These are phyloP conservation scores for Echeveria elegans DNA, from an alignment of 164 flowering plant genomes.

Conservation along the genomic window DNA sequence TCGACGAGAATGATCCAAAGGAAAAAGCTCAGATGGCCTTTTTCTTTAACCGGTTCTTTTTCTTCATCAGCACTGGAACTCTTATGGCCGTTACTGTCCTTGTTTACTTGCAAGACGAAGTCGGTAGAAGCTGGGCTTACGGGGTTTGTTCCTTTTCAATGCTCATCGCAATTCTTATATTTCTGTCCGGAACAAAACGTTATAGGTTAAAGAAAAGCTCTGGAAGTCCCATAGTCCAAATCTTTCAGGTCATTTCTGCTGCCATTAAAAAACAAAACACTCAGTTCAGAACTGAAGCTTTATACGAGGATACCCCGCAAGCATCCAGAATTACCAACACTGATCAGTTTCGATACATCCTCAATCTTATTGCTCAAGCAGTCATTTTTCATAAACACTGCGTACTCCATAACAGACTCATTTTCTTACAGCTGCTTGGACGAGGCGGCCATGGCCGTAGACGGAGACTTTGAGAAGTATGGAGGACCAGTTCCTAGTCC, in stretches of 20 bases:
- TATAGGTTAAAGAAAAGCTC: slow-evolving; percentile 59
- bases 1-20: slow-evolving; percentile 69
- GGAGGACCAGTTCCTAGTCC: slow-evolving; percentile 35
- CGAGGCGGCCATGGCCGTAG: slow-evolving; percentile 55
- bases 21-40: slow-evolving; percentile 66
- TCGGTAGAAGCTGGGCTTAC: slow-evolving; percentile 68
- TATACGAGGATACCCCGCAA: slow-evolving; percentile 48
- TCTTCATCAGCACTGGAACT: slow-evolving; percentile 67
- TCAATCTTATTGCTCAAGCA: not conserved
- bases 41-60: slow-evolving; percentile 81
- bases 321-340: slow-evolving; percentile 40
- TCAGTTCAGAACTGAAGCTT: slow-evolving; percentile 24
- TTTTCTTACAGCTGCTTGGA: slow-evolving; percentile 38
- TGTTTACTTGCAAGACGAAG: slow-evolving; percentile 79
- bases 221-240: slow-evolving; percentile 70
- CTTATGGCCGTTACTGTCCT: slow-evolving; percentile 73
- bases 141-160: slow-evolving; percentile 64
- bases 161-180: slow-evolving; percentile 47
- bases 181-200: slow-evolving; percentile 49
- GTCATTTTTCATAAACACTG: not conserved
- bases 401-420: not conserved
- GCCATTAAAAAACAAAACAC: slow-evolving; percentile 47
- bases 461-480: slow-evolving; percentile 33
- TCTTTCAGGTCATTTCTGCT: slow-evolving; percentile 53
- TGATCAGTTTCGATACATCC: slow-evolving; percentile 48